Percentiles rank a stretch among this genome's conserved stretches.
These are phyloP conservation scores for Moesziomyces globuligerus DNA, from an alignment of 1,284 basidiomycete species.

Conservation along the genomic window DNA sequence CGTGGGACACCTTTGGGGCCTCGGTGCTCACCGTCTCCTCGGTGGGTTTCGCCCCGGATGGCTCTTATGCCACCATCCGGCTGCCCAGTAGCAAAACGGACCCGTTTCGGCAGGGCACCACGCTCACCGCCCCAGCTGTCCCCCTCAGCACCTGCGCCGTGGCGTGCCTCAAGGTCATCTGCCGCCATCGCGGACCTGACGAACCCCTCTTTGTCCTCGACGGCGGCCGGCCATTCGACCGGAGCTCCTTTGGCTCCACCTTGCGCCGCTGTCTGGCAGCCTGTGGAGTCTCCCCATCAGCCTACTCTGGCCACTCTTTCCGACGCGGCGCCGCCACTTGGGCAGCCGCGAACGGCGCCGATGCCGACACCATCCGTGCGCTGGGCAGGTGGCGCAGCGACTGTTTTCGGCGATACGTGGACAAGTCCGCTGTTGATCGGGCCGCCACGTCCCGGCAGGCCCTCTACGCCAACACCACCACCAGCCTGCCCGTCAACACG, in stretches of 20 bases:
- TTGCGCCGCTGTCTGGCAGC: not conserved
- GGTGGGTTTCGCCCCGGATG: not conserved
- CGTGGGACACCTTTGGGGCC: not conserved
- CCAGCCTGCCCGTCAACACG: too few relatives aligned
- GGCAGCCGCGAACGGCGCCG: not conserved
- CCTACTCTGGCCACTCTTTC: slow-evolving; percentile 1
- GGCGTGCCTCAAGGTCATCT: too few relatives aligned
- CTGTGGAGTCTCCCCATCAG: not conserved
- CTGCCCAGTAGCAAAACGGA: not conserved
- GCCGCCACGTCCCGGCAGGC: too few relatives aligned
- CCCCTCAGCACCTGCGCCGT: not conserved
- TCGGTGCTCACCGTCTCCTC: not conserved
- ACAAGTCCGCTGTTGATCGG: too few relatives aligned
- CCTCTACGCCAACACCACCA: not conserved
- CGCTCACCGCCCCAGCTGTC: too few relatives aligned
- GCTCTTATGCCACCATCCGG: not conserved
- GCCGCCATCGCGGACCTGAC: too few relatives aligned
- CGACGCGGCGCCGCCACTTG: slow-evolving; percentile 1
- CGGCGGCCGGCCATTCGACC: too few relatives aligned
- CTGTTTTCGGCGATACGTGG: not conserved
- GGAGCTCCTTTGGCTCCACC: not conserved
- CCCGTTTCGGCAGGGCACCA: not conserved
- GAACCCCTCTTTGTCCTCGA: too few relatives aligned
- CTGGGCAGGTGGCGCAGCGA: not conserved
- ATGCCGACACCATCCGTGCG: not conserved